Evolutionary conservation across 2,329 filamentous ascomycete species (phyloP).

Genomic region (Neoscytalidium dimidiatum): DNA sequence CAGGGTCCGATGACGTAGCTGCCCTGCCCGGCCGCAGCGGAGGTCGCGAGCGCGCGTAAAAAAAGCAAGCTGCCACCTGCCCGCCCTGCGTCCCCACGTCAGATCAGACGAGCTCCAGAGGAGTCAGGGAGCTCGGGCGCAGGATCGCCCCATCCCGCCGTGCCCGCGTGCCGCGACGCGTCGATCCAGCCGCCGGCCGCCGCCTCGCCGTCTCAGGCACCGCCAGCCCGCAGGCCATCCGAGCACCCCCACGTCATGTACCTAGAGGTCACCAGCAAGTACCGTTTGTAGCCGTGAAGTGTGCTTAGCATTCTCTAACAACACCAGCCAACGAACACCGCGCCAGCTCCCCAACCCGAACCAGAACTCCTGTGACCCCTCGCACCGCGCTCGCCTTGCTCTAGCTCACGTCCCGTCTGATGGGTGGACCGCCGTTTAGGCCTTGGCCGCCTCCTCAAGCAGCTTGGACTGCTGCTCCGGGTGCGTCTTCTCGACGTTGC

Average conservation of each 20-base stretch:
- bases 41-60: background rate
- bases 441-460: slow-evolving; percentile 30
- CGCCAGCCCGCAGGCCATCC: background rate
- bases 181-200: background rate
- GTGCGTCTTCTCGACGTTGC: slow-evolving; percentile 43
- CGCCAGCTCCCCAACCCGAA: background rate
- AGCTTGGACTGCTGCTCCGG: slow-evolving; percentile 39
- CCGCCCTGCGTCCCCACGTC: background rate
- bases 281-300: background rate
- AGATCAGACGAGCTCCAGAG: background rate
- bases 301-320: slow-evolving; percentile 1
- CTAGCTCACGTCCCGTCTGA: background rate
- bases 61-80: slow-evolving; percentile 2
- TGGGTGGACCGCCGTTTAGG: slow-evolving; percentile 20
- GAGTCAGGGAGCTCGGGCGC: background rate
- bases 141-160: background rate
- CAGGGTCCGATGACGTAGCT: slow-evolving; percentile 11
- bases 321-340: background rate
- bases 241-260: too few relatives aligned
- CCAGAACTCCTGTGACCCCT: background rate
- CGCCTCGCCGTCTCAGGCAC: slow-evolving; percentile 6
- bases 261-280: background rate
- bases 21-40: background rate
- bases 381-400: background rate
- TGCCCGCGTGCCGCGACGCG: too few relatives aligned